Percentiles rank a stretch among this genome's conserved stretches.
These are phyloP conservation scores for Leptomonas seymouri DNA, from an alignment of 208 protist genomes.

Conservation along the genomic window DNA sequence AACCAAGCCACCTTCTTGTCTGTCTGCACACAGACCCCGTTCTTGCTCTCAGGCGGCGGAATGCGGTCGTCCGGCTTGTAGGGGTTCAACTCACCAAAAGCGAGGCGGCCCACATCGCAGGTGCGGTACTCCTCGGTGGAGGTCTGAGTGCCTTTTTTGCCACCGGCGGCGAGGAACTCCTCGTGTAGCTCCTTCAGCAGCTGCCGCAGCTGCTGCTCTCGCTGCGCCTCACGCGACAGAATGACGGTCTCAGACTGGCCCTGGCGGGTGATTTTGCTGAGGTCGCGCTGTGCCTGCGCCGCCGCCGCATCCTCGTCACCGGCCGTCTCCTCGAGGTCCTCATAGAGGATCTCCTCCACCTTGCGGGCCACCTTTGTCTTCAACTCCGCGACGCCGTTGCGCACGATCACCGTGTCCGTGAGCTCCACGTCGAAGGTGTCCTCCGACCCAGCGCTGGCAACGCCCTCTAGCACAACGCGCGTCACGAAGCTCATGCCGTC, in stretches of 20 bases:
- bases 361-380: conserved; percentile 76
- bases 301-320: conserved; percentile 22
- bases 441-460: conserved; percentile 31
- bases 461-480: conserved; percentile 70
- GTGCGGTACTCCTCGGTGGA: conserved; percentile 68
- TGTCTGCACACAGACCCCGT: conserved; percentile 83
- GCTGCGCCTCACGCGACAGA: conserved; percentile 70
- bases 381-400: conserved; percentile 57
- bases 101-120: conserved; percentile 69
- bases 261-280: conserved; percentile 80
- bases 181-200: conserved; percentile 69
- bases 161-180: conserved; percentile 75
- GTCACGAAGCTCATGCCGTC: conserved; percentile 89
- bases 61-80: conserved; percentile 39
- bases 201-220: conserved; percentile 68
- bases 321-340: conserved; percentile 35
- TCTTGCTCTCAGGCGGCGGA: conserved; percentile 35
- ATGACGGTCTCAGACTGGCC: conserved; percentile 70
- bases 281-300: conserved; percentile 36
- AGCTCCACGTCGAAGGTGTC: conserved; percentile 72
- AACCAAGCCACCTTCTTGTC: conserved; percentile 92
- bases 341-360: conserved; percentile 76
- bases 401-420: conserved; percentile 79
- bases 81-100: conserved; percentile 66
- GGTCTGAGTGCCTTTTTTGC: conserved; percentile 60